Conservation (phyloP, 495 filamentous ascomycete genomes). For the Penicillium ucsense region DNA sequence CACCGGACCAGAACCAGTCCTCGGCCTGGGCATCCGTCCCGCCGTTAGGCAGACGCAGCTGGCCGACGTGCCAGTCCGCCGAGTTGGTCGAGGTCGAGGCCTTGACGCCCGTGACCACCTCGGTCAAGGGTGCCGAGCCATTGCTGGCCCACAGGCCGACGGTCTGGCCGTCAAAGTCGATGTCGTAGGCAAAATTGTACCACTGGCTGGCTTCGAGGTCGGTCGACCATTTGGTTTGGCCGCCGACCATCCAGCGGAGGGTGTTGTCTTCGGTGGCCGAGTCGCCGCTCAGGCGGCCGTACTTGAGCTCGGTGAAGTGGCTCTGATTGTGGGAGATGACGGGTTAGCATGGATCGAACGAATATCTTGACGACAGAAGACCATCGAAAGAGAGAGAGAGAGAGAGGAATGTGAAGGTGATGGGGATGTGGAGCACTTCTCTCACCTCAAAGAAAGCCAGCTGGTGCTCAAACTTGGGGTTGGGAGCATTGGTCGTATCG, state of each 20-base stretch:
- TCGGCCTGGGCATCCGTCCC: slow-evolving; percentile 40
- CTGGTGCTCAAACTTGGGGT: slow-evolving; percentile 56
- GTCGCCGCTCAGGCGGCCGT: slow-evolving; percentile 39
- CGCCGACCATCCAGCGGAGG: slow-evolving; percentile 45
- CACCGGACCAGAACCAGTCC: slow-evolving; percentile 66
- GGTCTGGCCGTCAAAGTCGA: slow-evolving; percentile 48
- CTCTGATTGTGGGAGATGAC: slow-evolving; percentile 27
- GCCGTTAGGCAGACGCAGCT: slow-evolving; percentile 53
- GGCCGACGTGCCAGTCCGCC: slow-evolving; percentile 65
- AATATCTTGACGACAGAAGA: too few species aligned
- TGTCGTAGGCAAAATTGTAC: slow-evolving; percentile 63
- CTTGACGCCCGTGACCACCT: slow-evolving; percentile 46
- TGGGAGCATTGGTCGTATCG: slow-evolving; percentile 48
- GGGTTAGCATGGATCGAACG: not conserved
- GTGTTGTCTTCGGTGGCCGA: slow-evolving; percentile 34
- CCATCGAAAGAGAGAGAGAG: too few species aligned
- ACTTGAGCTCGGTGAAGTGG: slow-evolving; percentile 71
- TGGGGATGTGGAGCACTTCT: not conserved
- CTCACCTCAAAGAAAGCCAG: slow-evolving; percentile 55
- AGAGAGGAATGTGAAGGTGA: too few species aligned
- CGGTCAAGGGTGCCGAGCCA: slow-evolving; percentile 44
- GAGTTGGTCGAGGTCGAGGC: slow-evolving; percentile 56
- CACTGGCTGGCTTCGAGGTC: slow-evolving; percentile 47
- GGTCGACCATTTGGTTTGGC: slow-evolving; percentile 42
- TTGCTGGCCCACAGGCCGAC: slow-evolving; percentile 65